These are phyloP conservation scores for Erigeron philadelphicus DNA, from an alignment of 140 eudicot species.

Conservation along the genomic window DNA sequence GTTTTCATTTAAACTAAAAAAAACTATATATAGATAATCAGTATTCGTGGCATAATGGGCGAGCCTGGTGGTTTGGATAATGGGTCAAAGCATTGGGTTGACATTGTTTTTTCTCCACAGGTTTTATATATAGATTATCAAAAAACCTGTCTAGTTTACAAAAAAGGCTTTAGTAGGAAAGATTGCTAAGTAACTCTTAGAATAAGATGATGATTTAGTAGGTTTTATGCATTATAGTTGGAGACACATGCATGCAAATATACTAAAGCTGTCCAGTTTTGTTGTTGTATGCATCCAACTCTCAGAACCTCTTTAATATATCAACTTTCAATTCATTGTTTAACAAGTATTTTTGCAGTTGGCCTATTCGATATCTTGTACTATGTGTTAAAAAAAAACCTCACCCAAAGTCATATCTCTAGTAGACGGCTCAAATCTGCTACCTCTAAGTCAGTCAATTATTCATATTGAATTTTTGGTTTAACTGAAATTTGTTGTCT, in stretches of 20 bases:
- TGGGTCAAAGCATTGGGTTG: not conserved
- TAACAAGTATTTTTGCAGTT: no score
- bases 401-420: not conserved
- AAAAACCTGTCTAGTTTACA: no score
- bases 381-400: not conserved
- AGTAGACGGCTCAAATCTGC: not conserved
- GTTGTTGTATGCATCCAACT: not conserved
- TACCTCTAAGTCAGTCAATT: not conserved
- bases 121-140: no score
- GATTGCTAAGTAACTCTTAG: no score
- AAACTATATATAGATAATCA: not conserved
- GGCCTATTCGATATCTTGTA: no score
- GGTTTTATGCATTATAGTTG: not conserved
- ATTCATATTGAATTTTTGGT: not conserved
- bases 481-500: not conserved
- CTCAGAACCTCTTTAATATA: no score
- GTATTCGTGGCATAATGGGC: not conserved
- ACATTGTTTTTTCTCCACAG: no score
- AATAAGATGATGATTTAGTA: not conserved
- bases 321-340: no score
- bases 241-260: not conserved
- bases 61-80: not conserved
- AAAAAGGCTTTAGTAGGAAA: no score
- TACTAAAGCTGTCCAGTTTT: not conserved
- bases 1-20: slow-evolving; percentile 8